phyloP scores from a whole-genome alignment of 225 moss, liverwort and hornwort species.

The Marchantia paleacea region DNA sequence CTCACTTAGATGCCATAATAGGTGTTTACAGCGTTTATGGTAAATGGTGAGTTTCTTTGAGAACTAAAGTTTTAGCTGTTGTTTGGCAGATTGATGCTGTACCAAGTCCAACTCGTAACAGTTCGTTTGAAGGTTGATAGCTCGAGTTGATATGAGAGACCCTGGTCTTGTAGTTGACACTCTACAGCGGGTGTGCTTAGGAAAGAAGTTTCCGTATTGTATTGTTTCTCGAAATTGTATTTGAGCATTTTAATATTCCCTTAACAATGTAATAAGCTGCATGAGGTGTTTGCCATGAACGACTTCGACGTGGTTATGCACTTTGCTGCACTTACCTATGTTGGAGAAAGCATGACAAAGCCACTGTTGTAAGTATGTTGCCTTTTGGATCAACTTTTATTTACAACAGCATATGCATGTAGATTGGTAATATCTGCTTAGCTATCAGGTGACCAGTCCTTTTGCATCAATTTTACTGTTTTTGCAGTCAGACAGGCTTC shows the following conservation, averaged over 20 bases:
- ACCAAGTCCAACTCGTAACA: background rate
- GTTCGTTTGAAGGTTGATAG: background rate
- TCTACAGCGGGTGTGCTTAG: conserved; percentile 31
- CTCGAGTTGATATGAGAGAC: background rate
- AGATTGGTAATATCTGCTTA: background rate
- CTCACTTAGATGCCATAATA: too few species aligned
- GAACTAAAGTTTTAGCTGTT: too few species aligned
- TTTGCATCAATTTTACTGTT: background rate
- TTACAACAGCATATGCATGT: background rate
- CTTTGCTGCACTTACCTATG: conserved; percentile 25
- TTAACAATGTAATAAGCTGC: conserved; percentile 17
- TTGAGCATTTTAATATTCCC: background rate
- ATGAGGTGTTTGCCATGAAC: conserved; percentile 23
- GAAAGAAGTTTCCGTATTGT: background rate
- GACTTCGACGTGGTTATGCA: conserved; percentile 36
- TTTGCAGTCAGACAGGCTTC: background rate
- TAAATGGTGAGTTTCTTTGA: too few species aligned
- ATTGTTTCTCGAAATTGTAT: background rate
- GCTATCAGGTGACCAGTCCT: background rate
- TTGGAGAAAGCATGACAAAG: conserved; percentile 26
- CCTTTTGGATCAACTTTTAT: background rate
- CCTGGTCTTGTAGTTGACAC: background rate
- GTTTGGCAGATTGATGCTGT: background rate
- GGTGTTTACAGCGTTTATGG: background rate
- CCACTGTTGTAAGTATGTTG: conserved; percentile 26